These are phyloP conservation scores for Calonectria leucothoes DNA, from an alignment of 2,329 filamentous ascomycete species.

Conservation along the genomic window DNA sequence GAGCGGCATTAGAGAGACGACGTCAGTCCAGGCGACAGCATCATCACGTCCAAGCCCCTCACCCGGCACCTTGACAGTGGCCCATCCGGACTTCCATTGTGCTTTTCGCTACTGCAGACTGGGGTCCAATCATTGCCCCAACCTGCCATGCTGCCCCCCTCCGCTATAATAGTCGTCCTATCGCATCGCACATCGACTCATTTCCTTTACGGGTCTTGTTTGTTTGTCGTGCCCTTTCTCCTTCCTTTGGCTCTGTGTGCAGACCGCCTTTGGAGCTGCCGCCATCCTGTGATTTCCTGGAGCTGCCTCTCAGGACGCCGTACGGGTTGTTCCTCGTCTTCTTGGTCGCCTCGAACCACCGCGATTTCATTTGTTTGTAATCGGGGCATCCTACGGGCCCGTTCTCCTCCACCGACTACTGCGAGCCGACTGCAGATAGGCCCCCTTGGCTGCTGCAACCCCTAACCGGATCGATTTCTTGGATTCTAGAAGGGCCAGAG, in stretches of 20 bases:
- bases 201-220: constrained; percentile 13
- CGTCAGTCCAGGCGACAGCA: constrained; percentile 4
- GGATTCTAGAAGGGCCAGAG: constrained; percentile 12
- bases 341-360: constrained; percentile 8
- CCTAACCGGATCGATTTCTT: constrained; percentile 11
- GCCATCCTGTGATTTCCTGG: background rate
- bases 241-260: constrained; percentile 18
- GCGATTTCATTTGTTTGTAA: background rate
- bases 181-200: constrained; percentile 21
- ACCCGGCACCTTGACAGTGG: background rate
- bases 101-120: constrained; percentile 1
- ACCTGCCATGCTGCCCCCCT: constrained; percentile 27
- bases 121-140: constrained; percentile 16
- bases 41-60: background rate
- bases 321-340: background rate
- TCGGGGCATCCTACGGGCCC: constrained; percentile 6
- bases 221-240: constrained; percentile 19
- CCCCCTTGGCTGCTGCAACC: constrained; percentile 14
- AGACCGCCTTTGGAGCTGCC: constrained; percentile 23
- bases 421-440: constrained; percentile 9
- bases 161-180: constrained; percentile 17
- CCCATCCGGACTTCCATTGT: background rate
- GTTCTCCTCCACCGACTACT: constrained; percentile 7
- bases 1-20: background rate
- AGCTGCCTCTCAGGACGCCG: background rate